A percentile compares a stretch with the other conserved stretches of the same genome.
These are phyloP conservation scores for Apiotrichum domesticum DNA, from an alignment of 1,284 basidiomycete species.

Conservation along the genomic window DNA sequence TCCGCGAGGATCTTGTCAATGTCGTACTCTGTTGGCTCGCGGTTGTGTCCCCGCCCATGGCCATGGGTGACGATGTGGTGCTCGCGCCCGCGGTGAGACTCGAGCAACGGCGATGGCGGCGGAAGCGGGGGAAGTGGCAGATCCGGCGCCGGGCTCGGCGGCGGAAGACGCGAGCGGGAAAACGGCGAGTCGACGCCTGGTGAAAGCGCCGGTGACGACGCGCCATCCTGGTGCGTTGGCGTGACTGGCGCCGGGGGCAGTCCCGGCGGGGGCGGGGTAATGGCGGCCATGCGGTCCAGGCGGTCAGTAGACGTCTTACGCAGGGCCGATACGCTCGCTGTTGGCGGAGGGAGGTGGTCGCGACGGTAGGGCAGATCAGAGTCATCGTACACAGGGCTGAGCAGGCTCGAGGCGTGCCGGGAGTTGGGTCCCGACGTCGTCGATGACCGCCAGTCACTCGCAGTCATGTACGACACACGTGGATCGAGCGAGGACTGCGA, in stretches of 20 bases:
- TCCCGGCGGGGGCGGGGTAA: not conserved
- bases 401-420: not conserved
- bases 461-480: no score
- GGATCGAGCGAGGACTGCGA: no score
- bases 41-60: not conserved
- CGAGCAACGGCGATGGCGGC: not conserved
- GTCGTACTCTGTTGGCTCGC: conserved; percentile 6
- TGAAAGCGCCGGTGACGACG: no score
- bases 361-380: not conserved
- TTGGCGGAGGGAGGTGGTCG: not conserved
- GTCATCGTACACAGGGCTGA: not conserved
- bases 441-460: no score
- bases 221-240: not conserved
- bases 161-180: not conserved
- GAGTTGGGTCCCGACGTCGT: not conserved
- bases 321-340: not conserved
- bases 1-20: conserved; percentile 7
- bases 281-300: not conserved
- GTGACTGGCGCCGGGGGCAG: not conserved
- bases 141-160: conserved; percentile 7
- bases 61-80: not conserved
- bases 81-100: not conserved
- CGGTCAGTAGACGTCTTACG: not conserved
- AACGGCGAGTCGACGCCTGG: no score
- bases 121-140: conserved; percentile 5